Percentiles rank a stretch among this genome's conserved stretches.
These are phyloP conservation scores for Dictyostelium brefeldianum DNA, from an alignment of 78 protist species.

Conservation along the genomic window DNA sequence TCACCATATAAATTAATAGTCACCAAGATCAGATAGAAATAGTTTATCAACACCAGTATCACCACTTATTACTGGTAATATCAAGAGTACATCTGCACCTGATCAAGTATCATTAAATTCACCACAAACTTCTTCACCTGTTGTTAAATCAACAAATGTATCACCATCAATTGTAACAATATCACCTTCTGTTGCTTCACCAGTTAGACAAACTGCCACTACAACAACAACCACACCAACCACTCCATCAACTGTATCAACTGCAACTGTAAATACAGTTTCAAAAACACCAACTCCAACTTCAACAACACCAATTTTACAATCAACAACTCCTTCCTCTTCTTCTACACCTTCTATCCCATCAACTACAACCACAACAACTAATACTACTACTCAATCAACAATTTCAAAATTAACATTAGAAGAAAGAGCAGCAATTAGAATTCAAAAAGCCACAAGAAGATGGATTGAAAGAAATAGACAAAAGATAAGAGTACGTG, in stretches of 20 bases:
- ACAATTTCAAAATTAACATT: background rate
- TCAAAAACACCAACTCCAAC: background rate
- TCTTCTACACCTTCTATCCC: too few relatives aligned
- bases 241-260: background rate
- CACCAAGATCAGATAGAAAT: conserved; percentile 24
- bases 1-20: background rate
- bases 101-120: background rate
- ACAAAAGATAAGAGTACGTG: conserved; percentile 33
- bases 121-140: background rate
- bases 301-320: background rate
- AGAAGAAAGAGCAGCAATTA: conserved; percentile 73
- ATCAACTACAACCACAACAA: background rate
- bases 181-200: background rate
- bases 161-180: background rate
- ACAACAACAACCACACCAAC: conserved; percentile 12
- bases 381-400: background rate
- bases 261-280: background rate
- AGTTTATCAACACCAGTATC: conserved; percentile 10
- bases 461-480: conserved; percentile 80
- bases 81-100: background rate
- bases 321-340: background rate
- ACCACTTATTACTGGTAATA: background rate
- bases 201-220: background rate
- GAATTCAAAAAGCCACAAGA: conserved; percentile 71
- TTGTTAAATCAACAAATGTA: background rate